phyloP scores from a whole-genome alignment of 2,329 filamentous ascomycete genomes.

The Aureobasidium subglaciale region DNA sequence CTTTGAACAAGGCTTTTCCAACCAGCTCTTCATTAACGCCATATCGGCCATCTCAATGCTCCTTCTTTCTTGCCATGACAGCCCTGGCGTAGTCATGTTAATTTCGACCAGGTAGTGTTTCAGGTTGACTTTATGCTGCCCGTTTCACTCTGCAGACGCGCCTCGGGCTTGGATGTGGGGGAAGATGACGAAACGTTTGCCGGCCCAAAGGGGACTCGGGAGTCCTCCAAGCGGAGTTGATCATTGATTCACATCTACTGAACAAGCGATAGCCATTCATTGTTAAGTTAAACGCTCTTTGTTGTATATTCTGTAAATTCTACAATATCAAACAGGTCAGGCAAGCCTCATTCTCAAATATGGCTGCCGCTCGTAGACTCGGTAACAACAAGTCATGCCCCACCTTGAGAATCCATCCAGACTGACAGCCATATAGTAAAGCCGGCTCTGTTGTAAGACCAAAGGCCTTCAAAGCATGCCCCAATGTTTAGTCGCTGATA shows the following conservation, averaged over 20 bases:
- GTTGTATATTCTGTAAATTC: too few relatives aligned
- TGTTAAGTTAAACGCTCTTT: not conserved
- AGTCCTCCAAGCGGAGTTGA: not conserved
- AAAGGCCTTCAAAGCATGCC: not conserved
- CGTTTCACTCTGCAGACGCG: not conserved
- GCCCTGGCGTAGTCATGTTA: not conserved
- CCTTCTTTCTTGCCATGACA: not conserved
- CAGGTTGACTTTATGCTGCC: not conserved
- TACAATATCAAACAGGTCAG: not conserved
- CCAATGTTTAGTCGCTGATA: not conserved
- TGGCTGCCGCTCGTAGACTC: slow-evolving; percentile 18
- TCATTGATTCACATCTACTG: not conserved
- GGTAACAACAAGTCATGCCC: slow-evolving; percentile 12
- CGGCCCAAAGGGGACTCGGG: not conserved
- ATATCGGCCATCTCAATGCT: not conserved
- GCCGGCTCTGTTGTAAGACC: slow-evolving; percentile 20
- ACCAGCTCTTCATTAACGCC: not conserved
- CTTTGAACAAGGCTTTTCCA: slow-evolving; percentile 3
- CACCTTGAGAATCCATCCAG: not conserved
- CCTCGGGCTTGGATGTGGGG: slow-evolving; percentile 4
- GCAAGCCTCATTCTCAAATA: not conserved
- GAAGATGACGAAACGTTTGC: not conserved
- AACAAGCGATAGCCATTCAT: not conserved
- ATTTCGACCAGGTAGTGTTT: not conserved
- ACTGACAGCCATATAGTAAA: slow-evolving; percentile 19